Percentiles rank a stretch among this genome's conserved stretches.
These are phyloP conservation scores for Aspergillus sp. DNA, from an alignment of 2,329 filamentous ascomycete species.

Conservation along the genomic window DNA sequence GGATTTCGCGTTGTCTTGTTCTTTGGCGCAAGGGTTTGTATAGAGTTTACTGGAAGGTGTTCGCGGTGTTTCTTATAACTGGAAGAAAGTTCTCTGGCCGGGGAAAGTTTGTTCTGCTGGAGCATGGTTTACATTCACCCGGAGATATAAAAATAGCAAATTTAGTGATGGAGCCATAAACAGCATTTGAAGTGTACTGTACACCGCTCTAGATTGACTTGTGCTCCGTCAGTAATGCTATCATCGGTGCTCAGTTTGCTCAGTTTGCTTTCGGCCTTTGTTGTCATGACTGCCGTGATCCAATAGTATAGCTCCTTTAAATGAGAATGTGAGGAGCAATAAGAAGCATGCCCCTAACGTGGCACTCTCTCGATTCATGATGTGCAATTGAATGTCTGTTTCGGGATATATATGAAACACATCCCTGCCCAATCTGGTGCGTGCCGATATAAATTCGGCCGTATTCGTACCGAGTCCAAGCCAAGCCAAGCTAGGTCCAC, in stretches of 20 bases:
- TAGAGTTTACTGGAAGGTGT: not conserved
- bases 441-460: not conserved
- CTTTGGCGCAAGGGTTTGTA: conserved; percentile 2
- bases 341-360: not conserved
- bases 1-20: not conserved
- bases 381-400: not conserved
- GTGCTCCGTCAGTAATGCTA: not conserved
- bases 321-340: not conserved
- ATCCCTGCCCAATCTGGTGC: not conserved
- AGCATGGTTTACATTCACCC: not conserved
- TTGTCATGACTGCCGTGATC: not conserved
- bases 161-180: not conserved
- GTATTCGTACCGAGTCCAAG: not conserved
- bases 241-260: not conserved
- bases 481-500: not conserved
- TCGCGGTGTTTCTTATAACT: not conserved
- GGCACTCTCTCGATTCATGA: not conserved
- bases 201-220: too few relatives aligned
- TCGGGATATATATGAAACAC: not conserved
- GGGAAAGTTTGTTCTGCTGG: not conserved
- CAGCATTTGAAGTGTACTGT: not conserved
- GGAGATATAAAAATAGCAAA: not conserved
- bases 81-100: not conserved
- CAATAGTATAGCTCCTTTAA: not conserved
- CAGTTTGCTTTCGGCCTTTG: not conserved